phyloP scores from a whole-genome alignment of 1,139 yeast species.

The Blastobotrys aristatus region DNA sequence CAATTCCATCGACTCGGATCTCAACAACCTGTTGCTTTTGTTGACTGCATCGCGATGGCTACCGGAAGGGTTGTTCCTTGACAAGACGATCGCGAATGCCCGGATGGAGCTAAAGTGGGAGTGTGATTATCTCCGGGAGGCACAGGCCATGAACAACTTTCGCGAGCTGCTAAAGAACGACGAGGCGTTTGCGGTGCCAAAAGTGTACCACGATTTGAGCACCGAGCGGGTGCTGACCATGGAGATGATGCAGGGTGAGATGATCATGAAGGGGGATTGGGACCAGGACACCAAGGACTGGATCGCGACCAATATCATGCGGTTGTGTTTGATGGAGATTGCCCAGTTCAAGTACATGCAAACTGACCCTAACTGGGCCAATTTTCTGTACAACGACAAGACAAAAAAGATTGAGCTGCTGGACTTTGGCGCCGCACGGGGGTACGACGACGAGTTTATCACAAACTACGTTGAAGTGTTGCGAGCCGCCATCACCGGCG shows the following conservation, averaged over 20 bases:
- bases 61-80: conserved; percentile 89
- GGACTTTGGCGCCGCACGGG: conserved; percentile 95
- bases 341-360: conserved; percentile 89
- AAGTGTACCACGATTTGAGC: conserved; percentile 69
- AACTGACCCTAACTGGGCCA: conserved; percentile 99
- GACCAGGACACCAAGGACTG: conserved; percentile 68
- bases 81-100: conserved; percentile 89
- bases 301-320: conserved; percentile 84
- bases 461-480: conserved; percentile 64
- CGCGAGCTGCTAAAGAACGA: conserved; percentile 58
- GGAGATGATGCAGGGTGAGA: conserved; percentile 81
- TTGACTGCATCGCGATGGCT: conserved; percentile 80
- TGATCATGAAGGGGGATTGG: conserved; percentile 74
- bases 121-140: conserved; percentile 91
- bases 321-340: conserved; percentile 79
- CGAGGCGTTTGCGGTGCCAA: conserved; percentile 71
- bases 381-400: conserved; percentile 71
- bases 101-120: conserved; percentile 95
- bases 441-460: conserved; percentile 63
- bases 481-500: conserved; percentile 70
- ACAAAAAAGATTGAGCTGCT: conserved; percentile 71
- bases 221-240: conserved; percentile 84
- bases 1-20: conserved; percentile 86
- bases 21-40: conserved; percentile 74
- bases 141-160: conserved; percentile 69